A percentile compares a stretch with the other conserved stretches of the same genome.
These are phyloP conservation scores for Botryobasidium botryosum DNA, from an alignment of 768 basidiomycete genomes.

Conservation along the genomic window DNA sequence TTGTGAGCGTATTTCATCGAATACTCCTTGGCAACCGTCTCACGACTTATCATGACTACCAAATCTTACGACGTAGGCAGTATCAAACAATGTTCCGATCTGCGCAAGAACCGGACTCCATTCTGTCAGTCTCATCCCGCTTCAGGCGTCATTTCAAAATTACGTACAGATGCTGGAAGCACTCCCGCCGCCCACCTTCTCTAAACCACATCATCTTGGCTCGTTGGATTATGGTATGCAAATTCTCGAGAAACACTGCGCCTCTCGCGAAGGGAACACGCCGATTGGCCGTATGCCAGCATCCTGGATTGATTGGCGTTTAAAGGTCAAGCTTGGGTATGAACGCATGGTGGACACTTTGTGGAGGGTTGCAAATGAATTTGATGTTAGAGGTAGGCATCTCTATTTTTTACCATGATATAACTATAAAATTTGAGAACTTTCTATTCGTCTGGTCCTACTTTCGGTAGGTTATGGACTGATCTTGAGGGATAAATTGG, in stretches of 20 bases:
- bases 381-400: constrained; percentile 36
- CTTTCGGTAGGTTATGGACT: constrained; percentile 35
- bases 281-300: constrained; percentile 11
- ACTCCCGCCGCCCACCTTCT: constrained; percentile 36
- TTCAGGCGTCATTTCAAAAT: constrained; percentile 38
- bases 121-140: constrained; percentile 45
- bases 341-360: constrained; percentile 44
- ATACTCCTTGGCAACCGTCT: neutral
- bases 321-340: constrained; percentile 45
- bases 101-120: constrained; percentile 51
- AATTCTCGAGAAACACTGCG: constrained; percentile 24
- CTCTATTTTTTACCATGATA: neutral
- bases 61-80: constrained; percentile 36
- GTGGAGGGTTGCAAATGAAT: constrained; percentile 54
- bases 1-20: constrained; percentile 29
- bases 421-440: neutral
- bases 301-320: constrained; percentile 42
- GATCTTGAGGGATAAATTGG: constrained; percentile 53
- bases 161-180: constrained; percentile 47
- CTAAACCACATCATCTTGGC: constrained; percentile 50
- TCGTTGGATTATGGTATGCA: constrained; percentile 39
- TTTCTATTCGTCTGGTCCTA: neutral
- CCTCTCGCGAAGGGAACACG: constrained; percentile 3
- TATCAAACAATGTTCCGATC: constrained; percentile 51
- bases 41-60: neutral